These are phyloP conservation scores for Dunaliella sp. DNA, from an alignment of 139 green algal genomes.

Conservation along the genomic window DNA sequence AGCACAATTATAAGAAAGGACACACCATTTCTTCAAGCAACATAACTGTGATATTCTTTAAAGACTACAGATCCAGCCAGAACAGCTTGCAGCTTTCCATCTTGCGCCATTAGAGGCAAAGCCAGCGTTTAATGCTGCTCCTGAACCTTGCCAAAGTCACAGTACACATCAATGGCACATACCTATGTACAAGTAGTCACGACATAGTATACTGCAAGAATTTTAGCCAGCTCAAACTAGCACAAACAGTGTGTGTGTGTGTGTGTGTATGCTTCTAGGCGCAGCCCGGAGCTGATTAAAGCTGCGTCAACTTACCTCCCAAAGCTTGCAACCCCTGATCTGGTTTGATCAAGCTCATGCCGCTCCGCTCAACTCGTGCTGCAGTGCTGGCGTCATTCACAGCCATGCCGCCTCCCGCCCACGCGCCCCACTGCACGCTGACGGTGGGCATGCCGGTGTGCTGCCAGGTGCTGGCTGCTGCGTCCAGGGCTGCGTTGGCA, in stretches of 20 bases:
- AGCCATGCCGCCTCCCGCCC: conserved; percentile 65
- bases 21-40: no score
- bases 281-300: not conserved
- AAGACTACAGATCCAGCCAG: no score
- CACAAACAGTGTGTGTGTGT: no score
- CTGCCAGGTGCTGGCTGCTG: conserved; percentile 6
- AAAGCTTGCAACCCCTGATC: conserved; percentile 55
- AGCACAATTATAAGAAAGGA: no score
- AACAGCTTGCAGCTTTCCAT: no score
- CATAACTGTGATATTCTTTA: no score
- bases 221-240: not conserved
- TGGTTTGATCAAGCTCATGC: conserved; percentile 60
- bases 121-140: no score
- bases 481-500: conserved; percentile 74
- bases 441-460: conserved; percentile 31
- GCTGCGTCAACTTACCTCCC: conserved; percentile 20
- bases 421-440: conserved; percentile 74
- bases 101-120: no score
- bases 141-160: conserved; percentile 19
- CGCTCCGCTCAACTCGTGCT: conserved; percentile 56
- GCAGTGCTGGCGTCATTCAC: conserved; percentile 37
- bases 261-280: no score
- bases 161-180: conserved; percentile 26
- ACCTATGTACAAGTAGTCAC: not conserved
- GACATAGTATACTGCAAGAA: conserved; percentile 20